phyloP scores from a whole-genome alignment of 129 eudicot species.

The Gnaphalium uliginosum region DNA sequence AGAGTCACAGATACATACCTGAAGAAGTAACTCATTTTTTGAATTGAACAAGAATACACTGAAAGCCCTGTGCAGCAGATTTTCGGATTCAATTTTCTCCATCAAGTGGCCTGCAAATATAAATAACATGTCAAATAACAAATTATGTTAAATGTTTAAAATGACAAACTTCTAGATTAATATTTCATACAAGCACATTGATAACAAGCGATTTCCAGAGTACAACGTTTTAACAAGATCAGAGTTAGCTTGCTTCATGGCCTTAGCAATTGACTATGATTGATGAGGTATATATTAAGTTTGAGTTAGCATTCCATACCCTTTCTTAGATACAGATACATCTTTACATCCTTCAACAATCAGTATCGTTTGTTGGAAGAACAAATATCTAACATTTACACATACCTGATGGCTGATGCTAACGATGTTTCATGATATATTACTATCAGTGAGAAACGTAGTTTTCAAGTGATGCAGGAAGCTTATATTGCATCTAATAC shows the following conservation, averaged over 20 bases:
- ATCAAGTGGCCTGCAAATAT: slow-evolving; percentile 79
- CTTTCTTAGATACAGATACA: too few relatives aligned
- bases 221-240: too few relatives aligned
- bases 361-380: background rate
- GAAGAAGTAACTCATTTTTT: slow-evolving; percentile 86
- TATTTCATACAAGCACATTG: background rate
- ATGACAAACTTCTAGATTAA: slow-evolving; percentile 3
- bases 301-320: background rate
- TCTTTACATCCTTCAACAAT: too few relatives aligned
- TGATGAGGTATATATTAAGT: too few relatives aligned
- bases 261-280: too few relatives aligned
- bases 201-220: background rate
- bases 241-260: too few relatives aligned
- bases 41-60: slow-evolving; percentile 96
- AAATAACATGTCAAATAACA: background rate
- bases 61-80: slow-evolving; percentile 91
- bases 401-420: too few relatives aligned
- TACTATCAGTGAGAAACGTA: too few relatives aligned
- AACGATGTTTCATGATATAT: too few relatives aligned
- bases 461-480: too few relatives aligned
- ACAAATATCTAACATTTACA: background rate
- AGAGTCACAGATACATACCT: slow-evolving; percentile 44
- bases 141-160: background rate
- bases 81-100: slow-evolving; percentile 84
- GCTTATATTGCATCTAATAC: too few relatives aligned